Conservation (phyloP, 2,329 filamentous ascomycete species). For the Penicillium brasilianum region DNA sequence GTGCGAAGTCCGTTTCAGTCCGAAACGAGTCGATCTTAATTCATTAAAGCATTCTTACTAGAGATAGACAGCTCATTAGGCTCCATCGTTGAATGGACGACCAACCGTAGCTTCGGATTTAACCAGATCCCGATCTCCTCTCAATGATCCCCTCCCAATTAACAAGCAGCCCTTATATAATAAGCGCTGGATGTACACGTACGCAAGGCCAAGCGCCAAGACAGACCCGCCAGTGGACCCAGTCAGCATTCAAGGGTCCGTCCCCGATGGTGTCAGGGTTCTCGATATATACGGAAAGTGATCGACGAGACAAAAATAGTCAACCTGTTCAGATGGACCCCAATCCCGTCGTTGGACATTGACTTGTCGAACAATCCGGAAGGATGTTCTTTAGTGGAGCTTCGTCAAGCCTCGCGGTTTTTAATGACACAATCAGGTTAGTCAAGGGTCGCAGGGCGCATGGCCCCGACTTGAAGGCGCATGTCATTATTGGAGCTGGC, state of each 20-base stretch:
- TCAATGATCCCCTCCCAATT: neutral
- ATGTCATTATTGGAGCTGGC: neutral
- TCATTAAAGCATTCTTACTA: too few relatives aligned
- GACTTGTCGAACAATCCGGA: neutral
- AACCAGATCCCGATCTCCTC: too few relatives aligned
- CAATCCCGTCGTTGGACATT: too few relatives aligned
- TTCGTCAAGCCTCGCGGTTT: neutral
- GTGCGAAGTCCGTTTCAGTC: too few relatives aligned
- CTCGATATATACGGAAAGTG: neutral
- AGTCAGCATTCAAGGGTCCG: neutral
- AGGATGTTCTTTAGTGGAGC: neutral
- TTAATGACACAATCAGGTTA: neutral
- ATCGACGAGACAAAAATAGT: conserved; percentile 4
- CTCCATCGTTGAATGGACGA: too few relatives aligned
- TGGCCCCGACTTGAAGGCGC: neutral
- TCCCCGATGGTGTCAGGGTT: conserved; percentile 6
- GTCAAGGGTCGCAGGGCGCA: neutral
- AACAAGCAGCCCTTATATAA: neutral
- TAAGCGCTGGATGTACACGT: neutral
- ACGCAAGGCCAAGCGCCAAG: neutral
- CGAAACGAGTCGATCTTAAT: too few relatives aligned
- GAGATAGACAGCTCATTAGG: too few relatives aligned
- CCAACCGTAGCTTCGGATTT: neutral
- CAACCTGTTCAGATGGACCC: neutral
- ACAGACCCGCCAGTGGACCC: neutral